Evolutionary conservation across 2,329 filamentous ascomycete genomes (phyloP).

Genomic region (Calonectria honghensis): DNA sequence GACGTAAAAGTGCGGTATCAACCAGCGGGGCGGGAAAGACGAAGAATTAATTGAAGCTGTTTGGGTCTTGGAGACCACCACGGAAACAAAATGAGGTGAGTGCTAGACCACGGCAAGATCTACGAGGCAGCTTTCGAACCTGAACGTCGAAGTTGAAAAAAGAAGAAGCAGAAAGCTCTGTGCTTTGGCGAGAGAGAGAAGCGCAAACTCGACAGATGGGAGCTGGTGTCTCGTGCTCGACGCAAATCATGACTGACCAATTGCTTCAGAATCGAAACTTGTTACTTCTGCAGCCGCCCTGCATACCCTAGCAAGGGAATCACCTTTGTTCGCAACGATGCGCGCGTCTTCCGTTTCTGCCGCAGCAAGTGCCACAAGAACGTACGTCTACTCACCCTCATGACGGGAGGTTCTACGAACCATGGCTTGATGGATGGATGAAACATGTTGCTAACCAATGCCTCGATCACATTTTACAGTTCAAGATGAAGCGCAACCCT

Average conservation of each 20-base stretch:
- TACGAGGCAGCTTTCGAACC: neutral
- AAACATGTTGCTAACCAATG: slow-evolving; percentile 32
- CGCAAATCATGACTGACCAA: slow-evolving; percentile 42
- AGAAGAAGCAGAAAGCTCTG: neutral
- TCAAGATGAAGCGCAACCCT: slow-evolving; percentile 99
- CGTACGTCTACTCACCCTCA: slow-evolving; percentile 58
- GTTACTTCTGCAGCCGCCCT: slow-evolving; percentile 69
- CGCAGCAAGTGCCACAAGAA: slow-evolving; percentile 77
- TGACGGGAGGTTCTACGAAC: neutral
- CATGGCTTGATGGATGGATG: slow-evolving; percentile 4
- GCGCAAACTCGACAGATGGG: slow-evolving; percentile 17
- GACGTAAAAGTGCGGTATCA: slow-evolving; percentile 50
- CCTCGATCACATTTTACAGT: slow-evolving; percentile 65
- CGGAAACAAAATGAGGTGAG: slow-evolving; percentile 54
- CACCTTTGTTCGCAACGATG: slow-evolving; percentile 70
- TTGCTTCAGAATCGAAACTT: slow-evolving; percentile 64
- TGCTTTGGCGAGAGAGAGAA: slow-evolving; percentile 2
- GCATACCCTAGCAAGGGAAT: slow-evolving; percentile 75
- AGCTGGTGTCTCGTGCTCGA: slow-evolving; percentile 32
- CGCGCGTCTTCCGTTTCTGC: slow-evolving; percentile 75
- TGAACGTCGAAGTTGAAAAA: neutral
- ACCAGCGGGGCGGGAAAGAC: slow-evolving; percentile 51
- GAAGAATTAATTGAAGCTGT: slow-evolving; percentile 53
- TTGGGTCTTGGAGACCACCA: slow-evolving; percentile 54
- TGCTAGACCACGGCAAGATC: slow-evolving; percentile 5